phyloP scores from a whole-genome alignment of 2,329 filamentous ascomycete species.

The Verticillium dahliae region DNA sequence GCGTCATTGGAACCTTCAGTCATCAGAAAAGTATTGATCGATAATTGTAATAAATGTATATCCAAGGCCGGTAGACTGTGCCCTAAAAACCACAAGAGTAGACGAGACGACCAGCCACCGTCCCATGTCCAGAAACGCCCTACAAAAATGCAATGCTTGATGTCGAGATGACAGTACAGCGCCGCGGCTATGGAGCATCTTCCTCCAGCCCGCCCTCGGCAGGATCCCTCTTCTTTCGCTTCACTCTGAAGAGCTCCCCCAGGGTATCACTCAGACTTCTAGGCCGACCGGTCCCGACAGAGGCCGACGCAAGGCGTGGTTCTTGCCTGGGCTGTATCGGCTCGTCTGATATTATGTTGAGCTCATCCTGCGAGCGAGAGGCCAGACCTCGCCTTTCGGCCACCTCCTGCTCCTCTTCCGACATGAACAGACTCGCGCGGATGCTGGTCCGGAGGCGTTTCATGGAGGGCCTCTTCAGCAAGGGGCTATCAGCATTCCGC shows the following conservation, averaged over 20 bases:
- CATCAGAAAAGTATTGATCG: not conserved
- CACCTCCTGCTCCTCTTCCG: conserved; percentile 31
- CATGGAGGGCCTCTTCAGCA: conserved; percentile 34
- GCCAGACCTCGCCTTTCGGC: conserved; percentile 2
- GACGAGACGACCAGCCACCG: not conserved
- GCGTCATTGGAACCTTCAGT: too few species aligned
- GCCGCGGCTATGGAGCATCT: not conserved
- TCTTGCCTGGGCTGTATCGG: not conserved
- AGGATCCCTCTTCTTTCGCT: conserved; percentile 19
- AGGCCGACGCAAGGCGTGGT: not conserved
- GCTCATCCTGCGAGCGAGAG: not conserved
- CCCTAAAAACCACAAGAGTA: not conserved
- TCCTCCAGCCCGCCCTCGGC: conserved; percentile 13
- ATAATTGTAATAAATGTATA: not conserved
- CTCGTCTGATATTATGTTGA: not conserved
- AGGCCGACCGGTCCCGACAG: conserved; percentile 21
- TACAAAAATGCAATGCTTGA: conserved; percentile 8
- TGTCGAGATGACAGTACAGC: not conserved
- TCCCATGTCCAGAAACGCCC: conserved; percentile 9
- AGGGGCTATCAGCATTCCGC: conserved; percentile 32
- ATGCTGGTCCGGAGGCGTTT: conserved; percentile 43
- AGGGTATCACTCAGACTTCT: conserved; percentile 35
- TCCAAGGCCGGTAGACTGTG: not conserved
- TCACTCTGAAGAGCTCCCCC: conserved; percentile 30
- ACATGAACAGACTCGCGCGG: conserved; percentile 48